phyloP scores from a whole-genome alignment of 2,329 filamentous ascomycete species.

The Coniella lustricola region DNA sequence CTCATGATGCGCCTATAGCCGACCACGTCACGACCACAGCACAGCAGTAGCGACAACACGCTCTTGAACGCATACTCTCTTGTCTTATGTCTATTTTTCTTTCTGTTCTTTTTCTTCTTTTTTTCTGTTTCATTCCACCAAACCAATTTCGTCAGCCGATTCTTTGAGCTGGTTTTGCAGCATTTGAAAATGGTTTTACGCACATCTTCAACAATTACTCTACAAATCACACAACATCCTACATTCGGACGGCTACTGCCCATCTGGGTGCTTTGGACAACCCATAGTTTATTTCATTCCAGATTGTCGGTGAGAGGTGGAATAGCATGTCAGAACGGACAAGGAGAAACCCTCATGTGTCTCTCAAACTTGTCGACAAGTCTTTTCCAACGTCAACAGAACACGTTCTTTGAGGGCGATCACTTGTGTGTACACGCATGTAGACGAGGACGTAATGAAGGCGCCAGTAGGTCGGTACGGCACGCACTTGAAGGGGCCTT shows the following conservation, averaged over 20 bases:
- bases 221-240: conserved; percentile 33
- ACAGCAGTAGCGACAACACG: neutral
- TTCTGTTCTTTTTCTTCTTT: conserved; percentile 4
- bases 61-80: neutral
- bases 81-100: conserved; percentile 6
- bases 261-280: conserved; percentile 32
- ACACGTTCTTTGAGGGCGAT: conserved; percentile 5
- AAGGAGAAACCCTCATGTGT: conserved; percentile 2
- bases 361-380: neutral
- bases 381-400: conserved; percentile 11
- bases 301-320: conserved; percentile 7
- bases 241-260: conserved; percentile 31
- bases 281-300: conserved; percentile 26
- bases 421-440: neutral
- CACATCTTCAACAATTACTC: conserved; percentile 30
- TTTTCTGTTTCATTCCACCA: conserved; percentile 6
- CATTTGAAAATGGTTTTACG: conserved; percentile 28
- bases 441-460: neutral
- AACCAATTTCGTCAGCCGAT: conserved; percentile 21
- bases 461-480: no score
- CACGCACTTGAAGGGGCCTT: neutral
- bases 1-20: neutral
- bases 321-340: conserved; percentile 12
- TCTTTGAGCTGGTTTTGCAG: conserved; percentile 23
- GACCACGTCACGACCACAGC: neutral